A percentile compares a stretch with the other conserved stretches of the same genome.
Conservation (phyloP, 1,284 basidiomycete species). For the Cutaneotrichosporon sp. region DNA sequence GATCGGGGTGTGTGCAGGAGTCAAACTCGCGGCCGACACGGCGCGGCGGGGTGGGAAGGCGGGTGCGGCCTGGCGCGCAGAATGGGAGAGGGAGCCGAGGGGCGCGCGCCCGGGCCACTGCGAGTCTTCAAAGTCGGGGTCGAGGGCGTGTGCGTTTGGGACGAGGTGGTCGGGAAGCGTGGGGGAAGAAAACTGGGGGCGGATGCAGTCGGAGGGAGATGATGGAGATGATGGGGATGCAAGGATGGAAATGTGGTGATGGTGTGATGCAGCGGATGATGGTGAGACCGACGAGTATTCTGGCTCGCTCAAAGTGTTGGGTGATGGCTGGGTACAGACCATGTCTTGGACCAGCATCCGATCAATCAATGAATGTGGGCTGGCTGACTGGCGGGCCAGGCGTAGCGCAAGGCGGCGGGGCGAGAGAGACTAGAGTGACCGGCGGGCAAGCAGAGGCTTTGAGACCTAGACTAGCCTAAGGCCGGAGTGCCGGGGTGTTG, state of each 20-base stretch:
- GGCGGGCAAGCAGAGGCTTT: neutral
- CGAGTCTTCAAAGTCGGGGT: neutral
- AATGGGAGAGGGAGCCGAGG: slow-evolving; percentile 1
- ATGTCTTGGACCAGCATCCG: slow-evolving; percentile 5
- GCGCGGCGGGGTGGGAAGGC: neutral
- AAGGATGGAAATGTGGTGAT: neutral
- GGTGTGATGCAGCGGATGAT: neutral
- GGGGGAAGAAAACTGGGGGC: neutral
- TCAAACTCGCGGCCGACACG: neutral
- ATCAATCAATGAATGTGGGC: neutral
- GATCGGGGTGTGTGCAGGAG: slow-evolving; percentile 7
- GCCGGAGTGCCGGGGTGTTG: too few species aligned
- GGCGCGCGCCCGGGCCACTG: slow-evolving; percentile 5
- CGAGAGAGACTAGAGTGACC: neutral
- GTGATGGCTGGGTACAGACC: slow-evolving; percentile 1
- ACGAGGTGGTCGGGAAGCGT: neutral
- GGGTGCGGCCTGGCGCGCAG: slow-evolving; percentile 3
- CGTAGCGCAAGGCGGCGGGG: too few species aligned
- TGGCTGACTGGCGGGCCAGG: neutral
- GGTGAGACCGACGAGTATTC: neutral
- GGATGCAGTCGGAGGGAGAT: neutral
- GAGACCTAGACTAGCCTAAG: neutral
- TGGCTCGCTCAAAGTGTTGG: slow-evolving; percentile 2
- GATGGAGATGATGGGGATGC: too few species aligned
- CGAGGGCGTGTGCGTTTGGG: neutral